These are phyloP conservation scores for Kazachstania sp. DNA, from an alignment of 1,139 yeast genomes.

Conservation along the genomic window DNA sequence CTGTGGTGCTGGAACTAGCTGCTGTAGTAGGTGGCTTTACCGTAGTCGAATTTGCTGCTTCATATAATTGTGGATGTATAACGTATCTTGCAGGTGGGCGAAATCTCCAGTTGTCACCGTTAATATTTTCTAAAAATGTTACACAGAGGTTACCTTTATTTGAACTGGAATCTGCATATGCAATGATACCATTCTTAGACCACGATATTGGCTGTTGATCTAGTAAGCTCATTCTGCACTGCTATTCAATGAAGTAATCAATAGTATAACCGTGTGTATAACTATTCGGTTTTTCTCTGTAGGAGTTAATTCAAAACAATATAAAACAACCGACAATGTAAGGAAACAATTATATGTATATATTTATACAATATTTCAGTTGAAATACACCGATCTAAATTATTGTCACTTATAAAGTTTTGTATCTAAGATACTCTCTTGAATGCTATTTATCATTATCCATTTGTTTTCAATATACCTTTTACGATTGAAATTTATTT, in stretches of 20 bases:
- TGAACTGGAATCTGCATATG: slow-evolving; percentile 28
- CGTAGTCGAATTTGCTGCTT: slow-evolving; percentile 5
- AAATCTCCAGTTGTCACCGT: slow-evolving; percentile 32
- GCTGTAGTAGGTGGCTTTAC: slow-evolving; percentile 1
- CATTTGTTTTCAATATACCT: not conserved
- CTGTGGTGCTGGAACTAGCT: not conserved
- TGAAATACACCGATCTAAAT: too few species aligned
- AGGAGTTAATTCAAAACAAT: too few species aligned
- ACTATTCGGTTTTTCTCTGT: too few species aligned
- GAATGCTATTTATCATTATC: not conserved
- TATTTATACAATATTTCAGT: too few species aligned
- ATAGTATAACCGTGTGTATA: too few species aligned
- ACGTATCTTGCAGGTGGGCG: slow-evolving; percentile 29
- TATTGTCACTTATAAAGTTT: too few species aligned
- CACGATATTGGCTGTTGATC: slow-evolving; percentile 19
- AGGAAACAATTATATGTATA: too few species aligned
- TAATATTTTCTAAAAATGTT: slow-evolving; percentile 29
- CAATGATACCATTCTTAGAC: slow-evolving; percentile 32
- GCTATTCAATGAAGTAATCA: not conserved
- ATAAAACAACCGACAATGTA: too few species aligned
- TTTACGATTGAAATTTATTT: not conserved
- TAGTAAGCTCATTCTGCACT: not conserved
- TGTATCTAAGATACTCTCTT: too few species aligned
- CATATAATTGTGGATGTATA: slow-evolving; percentile 29
- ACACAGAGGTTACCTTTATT: slow-evolving; percentile 27